Evolutionary conservation across 2,329 filamentous ascomycete species (phyloP), one percentile per base, ranked within the genome.

Genomic region (Ophiocordyceps polyrhachis-furcata): DNA sequence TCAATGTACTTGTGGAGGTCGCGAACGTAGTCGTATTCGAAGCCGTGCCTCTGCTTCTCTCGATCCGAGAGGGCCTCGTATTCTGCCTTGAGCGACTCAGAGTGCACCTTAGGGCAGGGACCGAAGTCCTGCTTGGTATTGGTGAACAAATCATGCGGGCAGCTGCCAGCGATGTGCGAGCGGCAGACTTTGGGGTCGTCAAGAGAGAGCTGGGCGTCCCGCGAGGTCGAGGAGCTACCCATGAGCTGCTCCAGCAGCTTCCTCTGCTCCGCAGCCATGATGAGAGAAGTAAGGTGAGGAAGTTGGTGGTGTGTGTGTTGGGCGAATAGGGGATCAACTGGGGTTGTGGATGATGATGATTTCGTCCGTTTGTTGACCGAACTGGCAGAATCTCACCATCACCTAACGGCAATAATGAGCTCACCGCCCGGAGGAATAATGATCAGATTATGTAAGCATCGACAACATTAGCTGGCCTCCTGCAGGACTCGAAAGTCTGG

Each of bases 121-220:
- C 91, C 91, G 31, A 96, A 75, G 61, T 98, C 91, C 47, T 96
- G 88, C 68, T 95, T 96, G 41, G 91, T 98, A 67, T 98, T 98
- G 52, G 89, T 98, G 73, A 98, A 98, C 58, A 98, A 85, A 60
- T 98, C 91, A 70, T 96, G 89, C 1, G 91, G 91, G 62, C 91
- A 98, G 47, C 85, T 93, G 55, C 91, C 91, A 49, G 77, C 87
- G 43, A 98, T 75, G 62, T 89, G 96, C 17, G 88, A 95, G 45
- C 86, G 84, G 69, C 91, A 98, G 55, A 94, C 84, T 65, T 93
- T 95, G 45, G 83, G 74, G 62, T 96, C 91, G 48, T 79, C 91
- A 55, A 98, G 82, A 50, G 82, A 81, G 54, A 96, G 75, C 62
- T 93, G 83, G 37, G 83, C 75, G 53, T 79, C 78, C 66, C 81